phyloP scores from a whole-genome alignment of 768 basidiomycete genomes.

The Tylopilus subfusipes region DNA sequence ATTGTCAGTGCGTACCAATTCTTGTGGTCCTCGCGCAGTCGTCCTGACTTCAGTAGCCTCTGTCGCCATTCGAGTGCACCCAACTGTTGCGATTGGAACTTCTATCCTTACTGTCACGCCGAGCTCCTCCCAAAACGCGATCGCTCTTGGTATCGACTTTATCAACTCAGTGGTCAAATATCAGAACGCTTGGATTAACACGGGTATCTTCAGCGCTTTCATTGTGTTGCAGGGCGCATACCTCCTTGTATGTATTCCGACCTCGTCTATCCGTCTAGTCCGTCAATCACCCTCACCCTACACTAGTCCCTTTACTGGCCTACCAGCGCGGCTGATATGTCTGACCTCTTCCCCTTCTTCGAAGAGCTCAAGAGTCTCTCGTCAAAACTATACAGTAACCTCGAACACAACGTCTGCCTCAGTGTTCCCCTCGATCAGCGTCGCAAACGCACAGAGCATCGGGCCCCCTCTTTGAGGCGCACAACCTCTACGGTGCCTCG shows the following conservation, averaged over 20 bases:
- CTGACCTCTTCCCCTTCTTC: slow-evolving; percentile 15
- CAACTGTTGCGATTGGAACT: slow-evolving; percentile 9
- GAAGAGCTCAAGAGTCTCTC: slow-evolving; percentile 15
- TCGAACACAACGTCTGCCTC: slow-evolving; percentile 10
- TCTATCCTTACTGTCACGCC: slow-evolving; percentile 14
- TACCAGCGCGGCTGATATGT: not conserved
- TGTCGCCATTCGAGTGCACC: slow-evolving; percentile 11
- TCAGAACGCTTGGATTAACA: slow-evolving; percentile 10
- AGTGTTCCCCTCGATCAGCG: slow-evolving; percentile 16
- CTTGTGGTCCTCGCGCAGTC: not conserved
- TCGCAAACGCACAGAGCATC: slow-evolving; percentile 1
- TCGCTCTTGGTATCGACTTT: slow-evolving; percentile 16
- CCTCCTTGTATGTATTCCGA: slow-evolving; percentile 10
- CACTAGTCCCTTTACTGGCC: slow-evolving; percentile 19
- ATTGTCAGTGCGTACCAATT: slow-evolving; percentile 33
- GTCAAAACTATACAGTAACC: slow-evolving; percentile 11
- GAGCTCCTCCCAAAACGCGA: slow-evolving; percentile 5
- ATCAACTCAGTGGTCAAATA: slow-evolving; percentile 15
- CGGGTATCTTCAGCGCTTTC: slow-evolving; percentile 8
- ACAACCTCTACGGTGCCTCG: no score
- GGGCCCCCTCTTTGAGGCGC: slow-evolving; percentile 12
- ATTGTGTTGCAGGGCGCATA: slow-evolving; percentile 4
- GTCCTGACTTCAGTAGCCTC: slow-evolving; percentile 11
- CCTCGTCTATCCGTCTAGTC: not conserved
- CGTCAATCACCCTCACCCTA: not conserved